Evolutionary conservation across 2,329 filamentous ascomycete species (phyloP), one percentile per base, ranked within the genome.

Genomic region (Penicillium nordicum): DNA sequence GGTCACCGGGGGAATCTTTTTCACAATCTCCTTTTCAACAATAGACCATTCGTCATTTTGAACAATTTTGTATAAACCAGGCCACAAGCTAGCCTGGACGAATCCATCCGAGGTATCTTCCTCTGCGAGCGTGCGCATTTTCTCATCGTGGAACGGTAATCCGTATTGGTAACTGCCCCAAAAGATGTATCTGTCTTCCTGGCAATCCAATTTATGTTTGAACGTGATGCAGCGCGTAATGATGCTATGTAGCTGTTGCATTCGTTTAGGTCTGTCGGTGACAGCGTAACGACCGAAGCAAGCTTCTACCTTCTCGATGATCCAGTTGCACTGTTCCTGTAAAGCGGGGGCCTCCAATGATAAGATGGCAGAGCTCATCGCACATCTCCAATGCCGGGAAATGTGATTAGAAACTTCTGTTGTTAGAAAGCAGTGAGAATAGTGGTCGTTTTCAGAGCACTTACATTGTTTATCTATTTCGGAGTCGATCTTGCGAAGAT

Each of bases 121-220:
- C 1, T 14, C 50, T 10, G 45, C 21, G 8, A 42, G 10, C 9
- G 25, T 49, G 1, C 25, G 40, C 63, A 66, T 66, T 0, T 14
- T 21, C 2, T 61, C 49, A 1, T 36, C 23, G 2, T 34, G 47
- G 36, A 56, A 58, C 1, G 29, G 27, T 14, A 43, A 37, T 21
- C 30, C 44, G 3, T 47, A 38, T 5, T 50, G 42, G 1, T 43
- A 5, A 18, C 60, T 53, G 25, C 54, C 45, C 47, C 55, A 58
- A 34, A 66, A 65, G 5, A 18, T 43, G 30, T 63, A 66, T 10
- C 14, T 18, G 4, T 40, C 14, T n/a, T 56, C 51, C 46, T 67
- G 64, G 8, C 60, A 53, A 18, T 69, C 64, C 7, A 68, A 46
- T 14, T 27, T 55, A 10, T 46, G 30, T 36, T 68, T 67, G 32